Evolutionary conservation across 169 alveolate species (phyloP).

Genomic region (Cyclospora cayetanensis): DNA sequence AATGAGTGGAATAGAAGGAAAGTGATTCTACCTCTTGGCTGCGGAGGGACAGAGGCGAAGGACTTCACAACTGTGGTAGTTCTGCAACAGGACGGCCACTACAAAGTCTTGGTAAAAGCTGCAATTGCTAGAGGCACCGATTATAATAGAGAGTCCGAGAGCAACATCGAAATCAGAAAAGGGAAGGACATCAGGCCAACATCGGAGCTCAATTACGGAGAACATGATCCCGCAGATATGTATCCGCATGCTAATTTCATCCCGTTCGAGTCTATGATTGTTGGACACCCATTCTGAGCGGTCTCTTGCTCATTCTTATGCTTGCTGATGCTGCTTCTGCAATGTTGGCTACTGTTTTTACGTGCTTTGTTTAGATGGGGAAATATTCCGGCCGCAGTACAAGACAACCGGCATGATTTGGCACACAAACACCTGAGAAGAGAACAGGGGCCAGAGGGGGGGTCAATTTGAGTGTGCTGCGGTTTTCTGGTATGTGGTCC

Average conservation of each 20-base stretch:
- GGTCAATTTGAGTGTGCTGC: no score
- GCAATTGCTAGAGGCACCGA: not conserved
- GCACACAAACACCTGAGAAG: no score
- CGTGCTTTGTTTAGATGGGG: no score
- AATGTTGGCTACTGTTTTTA: no score
- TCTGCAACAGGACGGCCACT: not conserved
- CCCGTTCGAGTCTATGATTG: not conserved
- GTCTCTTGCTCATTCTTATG: no score
- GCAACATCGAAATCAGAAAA: not conserved
- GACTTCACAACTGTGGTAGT: not conserved
- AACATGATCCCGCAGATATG: not conserved
- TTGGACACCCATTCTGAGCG: not conserved
- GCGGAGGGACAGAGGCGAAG: not conserved
- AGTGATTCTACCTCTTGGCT: not conserved
- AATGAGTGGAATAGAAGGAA: not conserved
- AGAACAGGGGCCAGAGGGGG: no score
- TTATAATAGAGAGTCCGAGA: not conserved
- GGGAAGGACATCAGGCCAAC: not conserved
- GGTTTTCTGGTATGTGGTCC: no score
- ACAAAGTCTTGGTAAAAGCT: not conserved
- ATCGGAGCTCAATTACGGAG: not conserved
- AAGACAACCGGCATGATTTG: no score
- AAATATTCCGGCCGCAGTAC: no score
- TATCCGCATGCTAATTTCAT: not conserved
- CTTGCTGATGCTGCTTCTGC: no score